Percentiles rank a stretch among this genome's conserved stretches.
phyloP scores from a whole-genome alignment of 495 filamentous ascomycete species.

The Penicillium chermesinum region DNA sequence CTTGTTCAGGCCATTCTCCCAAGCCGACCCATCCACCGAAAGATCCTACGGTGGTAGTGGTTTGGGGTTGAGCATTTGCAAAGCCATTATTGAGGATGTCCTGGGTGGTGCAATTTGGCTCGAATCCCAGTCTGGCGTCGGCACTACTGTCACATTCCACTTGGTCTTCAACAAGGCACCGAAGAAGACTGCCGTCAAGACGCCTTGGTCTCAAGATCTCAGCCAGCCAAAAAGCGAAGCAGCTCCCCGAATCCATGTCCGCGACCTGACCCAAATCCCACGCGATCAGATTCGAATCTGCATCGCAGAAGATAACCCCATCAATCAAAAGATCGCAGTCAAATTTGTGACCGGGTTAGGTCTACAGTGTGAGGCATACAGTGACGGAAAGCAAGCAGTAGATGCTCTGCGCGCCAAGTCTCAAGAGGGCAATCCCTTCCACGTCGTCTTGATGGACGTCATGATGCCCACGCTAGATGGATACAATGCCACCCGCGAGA shows the following conservation, averaged over 20 bases:
- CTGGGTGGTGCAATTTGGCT: slow-evolving; percentile 79
- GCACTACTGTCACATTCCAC: slow-evolving; percentile 83
- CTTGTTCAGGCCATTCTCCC: slow-evolving; percentile 86
- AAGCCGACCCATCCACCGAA: slow-evolving; percentile 82
- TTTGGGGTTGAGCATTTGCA: slow-evolving; percentile 88
- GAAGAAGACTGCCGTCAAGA: slow-evolving; percentile 52
- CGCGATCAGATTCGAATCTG: slow-evolving; percentile 76
- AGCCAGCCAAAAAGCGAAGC: slow-evolving; percentile 24
- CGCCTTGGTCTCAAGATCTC: slow-evolving; percentile 50
- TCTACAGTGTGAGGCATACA: slow-evolving; percentile 76
- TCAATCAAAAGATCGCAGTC: slow-evolving; percentile 88
- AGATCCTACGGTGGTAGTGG: slow-evolving; percentile 87
- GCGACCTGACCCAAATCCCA: slow-evolving; percentile 64
- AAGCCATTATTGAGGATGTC: slow-evolving; percentile 88
- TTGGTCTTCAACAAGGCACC: slow-evolving; percentile 74
- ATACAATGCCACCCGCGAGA: slow-evolving; percentile 82
- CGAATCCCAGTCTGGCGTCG: slow-evolving; percentile 66
- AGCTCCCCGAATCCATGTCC: slow-evolving; percentile 26
- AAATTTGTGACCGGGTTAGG: slow-evolving; percentile 82
- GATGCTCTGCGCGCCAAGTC: slow-evolving; percentile 73
- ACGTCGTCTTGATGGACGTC: slow-evolving; percentile 87
- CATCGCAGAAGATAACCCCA: slow-evolving; percentile 87
- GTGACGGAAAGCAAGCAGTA: slow-evolving; percentile 79
- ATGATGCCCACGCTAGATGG: slow-evolving; percentile 93
- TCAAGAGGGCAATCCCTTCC: slow-evolving; percentile 59